Conservation (phyloP, 768 basidiomycete genomes). For the Lepiota venenata region DNA sequence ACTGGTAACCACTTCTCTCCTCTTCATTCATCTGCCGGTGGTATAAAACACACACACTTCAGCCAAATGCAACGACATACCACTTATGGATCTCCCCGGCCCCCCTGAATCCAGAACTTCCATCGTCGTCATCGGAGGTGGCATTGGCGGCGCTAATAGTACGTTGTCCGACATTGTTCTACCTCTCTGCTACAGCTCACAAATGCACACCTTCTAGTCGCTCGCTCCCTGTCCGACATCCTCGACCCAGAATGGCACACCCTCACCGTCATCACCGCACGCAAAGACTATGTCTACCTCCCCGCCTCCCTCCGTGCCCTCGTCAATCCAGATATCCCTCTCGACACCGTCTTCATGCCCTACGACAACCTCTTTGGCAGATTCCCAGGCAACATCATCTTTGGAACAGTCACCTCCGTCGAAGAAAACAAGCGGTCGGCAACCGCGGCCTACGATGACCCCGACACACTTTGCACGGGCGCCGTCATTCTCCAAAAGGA, state of each 20-base stretch:
- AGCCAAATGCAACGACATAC: too few species aligned
- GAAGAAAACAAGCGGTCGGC: conserved; percentile 19
- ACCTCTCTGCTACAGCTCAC: too few species aligned
- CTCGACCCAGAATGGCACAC: conserved; percentile 43
- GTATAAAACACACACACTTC: too few species aligned
- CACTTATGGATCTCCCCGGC: not conserved
- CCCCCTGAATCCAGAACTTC: not conserved
- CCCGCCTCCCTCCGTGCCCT: conserved; percentile 47
- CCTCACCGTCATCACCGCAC: conserved; percentile 48
- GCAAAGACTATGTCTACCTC: conserved; percentile 43
- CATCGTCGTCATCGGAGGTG: not conserved
- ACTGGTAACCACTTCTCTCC: too few species aligned
- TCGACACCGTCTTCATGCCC: conserved; percentile 22
- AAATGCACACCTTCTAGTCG: conserved; percentile 24
- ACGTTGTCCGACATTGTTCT: not conserved
- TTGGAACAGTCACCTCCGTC: conserved; percentile 28
- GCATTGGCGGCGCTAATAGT: conserved; percentile 5
- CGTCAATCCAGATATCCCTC: conserved; percentile 33
- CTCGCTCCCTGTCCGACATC: conserved; percentile 37
- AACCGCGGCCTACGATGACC: conserved; percentile 34
- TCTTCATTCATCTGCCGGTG: too few species aligned
- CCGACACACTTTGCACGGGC: conserved; percentile 27
- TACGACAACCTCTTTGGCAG: conserved; percentile 19
- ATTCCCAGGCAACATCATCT: conserved; percentile 33
- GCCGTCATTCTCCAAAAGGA: conserved; percentile 3